A percentile compares a stretch with the other conserved stretches of the same genome.
phyloP scores from a whole-genome alignment of 164 flowering plant species.

The Cinnamomum micranthum region DNA sequence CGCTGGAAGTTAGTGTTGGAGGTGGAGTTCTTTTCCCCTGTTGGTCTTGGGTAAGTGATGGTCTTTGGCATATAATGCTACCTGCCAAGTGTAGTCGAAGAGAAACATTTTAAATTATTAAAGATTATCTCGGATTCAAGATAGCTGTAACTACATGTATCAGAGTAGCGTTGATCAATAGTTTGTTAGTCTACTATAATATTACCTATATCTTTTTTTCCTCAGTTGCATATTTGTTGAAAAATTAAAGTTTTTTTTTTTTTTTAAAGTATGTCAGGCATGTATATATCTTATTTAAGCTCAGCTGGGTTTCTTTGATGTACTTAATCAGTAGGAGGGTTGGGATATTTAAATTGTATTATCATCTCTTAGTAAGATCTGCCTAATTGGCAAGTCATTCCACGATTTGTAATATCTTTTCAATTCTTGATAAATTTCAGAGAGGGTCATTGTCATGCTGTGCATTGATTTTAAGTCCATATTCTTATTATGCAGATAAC shows the following conservation, averaged over 20 bases:
- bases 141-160: not conserved
- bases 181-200: too few species aligned
- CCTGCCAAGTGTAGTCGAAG: not conserved
- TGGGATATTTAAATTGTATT: not conserved
- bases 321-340: too few species aligned
- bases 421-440: too few species aligned
- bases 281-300: not conserved
- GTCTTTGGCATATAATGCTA: not conserved
- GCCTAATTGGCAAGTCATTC: not conserved
- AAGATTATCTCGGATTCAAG: not conserved
- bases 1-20: not conserved
- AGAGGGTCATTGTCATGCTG: not conserved
- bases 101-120: too few species aligned
- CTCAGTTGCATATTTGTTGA: not conserved
- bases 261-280: too few species aligned
- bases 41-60: not conserved
- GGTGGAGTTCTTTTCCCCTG: not conserved
- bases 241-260: too few species aligned
- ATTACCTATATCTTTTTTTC: not conserved
- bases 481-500: not conserved
- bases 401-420: not conserved
- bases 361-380: not conserved
- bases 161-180: too few species aligned
- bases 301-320: too few species aligned
- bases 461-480: not conserved